Percentiles rank a stretch among this genome's conserved stretches.
phyloP scores from a whole-genome alignment of 768 basidiomycete genomes.

The Ephemerocybe angulata region DNA sequence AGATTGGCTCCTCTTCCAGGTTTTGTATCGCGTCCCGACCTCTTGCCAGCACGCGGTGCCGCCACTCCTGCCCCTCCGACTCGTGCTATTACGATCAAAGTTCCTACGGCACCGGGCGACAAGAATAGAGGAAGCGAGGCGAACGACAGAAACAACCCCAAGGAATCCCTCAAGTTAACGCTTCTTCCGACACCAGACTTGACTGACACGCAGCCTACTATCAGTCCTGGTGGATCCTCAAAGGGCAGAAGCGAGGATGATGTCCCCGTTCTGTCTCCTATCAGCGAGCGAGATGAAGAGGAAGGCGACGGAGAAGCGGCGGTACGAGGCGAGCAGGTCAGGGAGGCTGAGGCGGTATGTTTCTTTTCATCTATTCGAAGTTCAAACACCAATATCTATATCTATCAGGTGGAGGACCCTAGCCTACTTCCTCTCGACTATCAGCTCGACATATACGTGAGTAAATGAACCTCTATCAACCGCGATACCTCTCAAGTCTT shows the following conservation, averaged over 20 bases:
- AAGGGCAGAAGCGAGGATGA: not conserved
- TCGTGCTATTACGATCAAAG: too few relatives aligned
- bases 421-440: too few relatives aligned
- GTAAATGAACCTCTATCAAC: not conserved
- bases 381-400: too few relatives aligned
- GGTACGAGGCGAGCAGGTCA: not conserved
- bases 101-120: too few relatives aligned
- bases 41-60: too few relatives aligned
- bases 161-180: not conserved
- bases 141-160: not conserved
- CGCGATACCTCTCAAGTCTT: not conserved
- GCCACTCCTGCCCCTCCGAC: too few relatives aligned
- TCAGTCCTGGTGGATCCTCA: not conserved
- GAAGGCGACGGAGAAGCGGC: not conserved
- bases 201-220: not conserved
- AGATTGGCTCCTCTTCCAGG: too few relatives aligned
- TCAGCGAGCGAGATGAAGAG: not conserved
- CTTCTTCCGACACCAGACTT: not conserved
- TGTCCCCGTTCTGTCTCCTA: not conserved
- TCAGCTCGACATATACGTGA: constrained; percentile 10
- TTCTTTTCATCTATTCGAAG: not conserved
- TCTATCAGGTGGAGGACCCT: too few relatives aligned
- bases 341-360: not conserved
- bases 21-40: too few relatives aligned
- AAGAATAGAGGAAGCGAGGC: not conserved